Conservation (phyloP, 805 yeast genomes). For the Maudiozyma serrabonitensis region DNA sequence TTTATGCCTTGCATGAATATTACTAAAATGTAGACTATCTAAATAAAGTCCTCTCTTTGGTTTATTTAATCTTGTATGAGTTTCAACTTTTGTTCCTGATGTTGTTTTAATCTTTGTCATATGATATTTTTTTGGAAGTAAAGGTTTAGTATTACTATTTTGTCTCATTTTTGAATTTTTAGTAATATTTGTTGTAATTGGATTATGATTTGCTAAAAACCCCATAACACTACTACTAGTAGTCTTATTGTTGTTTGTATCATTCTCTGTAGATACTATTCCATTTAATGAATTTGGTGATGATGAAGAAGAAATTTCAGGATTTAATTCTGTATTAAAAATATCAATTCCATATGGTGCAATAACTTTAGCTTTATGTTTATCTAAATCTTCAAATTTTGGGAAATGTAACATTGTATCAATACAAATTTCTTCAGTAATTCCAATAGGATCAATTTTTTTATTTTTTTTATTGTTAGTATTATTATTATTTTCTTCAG, state of each 20-base stretch:
- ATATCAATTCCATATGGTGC: constrained; percentile 31
- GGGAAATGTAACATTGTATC: constrained; percentile 27
- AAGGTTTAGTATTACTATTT: neutral
- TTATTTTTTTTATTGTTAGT: constrained; percentile 1
- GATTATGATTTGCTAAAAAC: constrained; percentile 11
- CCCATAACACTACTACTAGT: constrained; percentile 15
- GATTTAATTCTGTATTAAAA: constrained; percentile 14
- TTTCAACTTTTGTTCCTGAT: constrained; percentile 14
- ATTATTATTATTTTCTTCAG: neutral
- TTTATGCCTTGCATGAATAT: constrained; percentile 53
- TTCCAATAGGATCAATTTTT: constrained; percentile 25
- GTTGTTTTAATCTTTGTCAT: constrained; percentile 12
- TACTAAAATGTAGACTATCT: constrained; percentile 49
- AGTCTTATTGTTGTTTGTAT: neutral
- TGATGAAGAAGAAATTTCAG: constrained; percentile 4
- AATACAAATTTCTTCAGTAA: constrained; percentile 22
- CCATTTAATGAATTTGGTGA: neutral
- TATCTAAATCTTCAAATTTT: constrained; percentile 22
- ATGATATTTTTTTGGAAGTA: constrained; percentile 6
- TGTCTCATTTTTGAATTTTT: neutral
- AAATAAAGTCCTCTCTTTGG: constrained; percentile 40
- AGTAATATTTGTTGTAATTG: neutral
- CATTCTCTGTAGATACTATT: no score
- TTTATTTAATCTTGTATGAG: constrained; percentile 15
- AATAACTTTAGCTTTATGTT: constrained; percentile 17